phyloP scores from a whole-genome alignment of 78 protist genomes.

The Dictyostelium purpureum region DNA sequence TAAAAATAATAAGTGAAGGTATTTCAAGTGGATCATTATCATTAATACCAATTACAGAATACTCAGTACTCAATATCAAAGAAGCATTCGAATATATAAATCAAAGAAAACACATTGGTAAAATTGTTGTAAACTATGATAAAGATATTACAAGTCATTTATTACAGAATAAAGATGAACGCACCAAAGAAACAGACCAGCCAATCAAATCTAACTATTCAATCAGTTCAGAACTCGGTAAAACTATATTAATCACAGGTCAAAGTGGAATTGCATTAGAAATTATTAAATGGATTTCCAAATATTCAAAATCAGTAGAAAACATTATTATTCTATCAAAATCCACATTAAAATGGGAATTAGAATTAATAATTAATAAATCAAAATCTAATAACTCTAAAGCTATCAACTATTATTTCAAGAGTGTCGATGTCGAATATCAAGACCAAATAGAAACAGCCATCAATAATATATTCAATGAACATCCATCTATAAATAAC shows the following conservation, averaged over 20 bases:
- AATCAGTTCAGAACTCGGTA: too few relatives aligned
- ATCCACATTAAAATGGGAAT: constrained; percentile 42
- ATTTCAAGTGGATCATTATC: constrained; percentile 1
- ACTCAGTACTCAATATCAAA: not conserved
- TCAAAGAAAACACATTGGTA: constrained; percentile 48
- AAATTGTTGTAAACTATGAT: constrained; percentile 17
- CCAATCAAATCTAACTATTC: too few relatives aligned
- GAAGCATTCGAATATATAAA: constrained; percentile 1
- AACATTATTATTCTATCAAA: constrained; percentile 1
- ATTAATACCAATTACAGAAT: constrained; percentile 9
- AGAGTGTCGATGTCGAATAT: constrained; percentile 23
- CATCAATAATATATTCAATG: not conserved
- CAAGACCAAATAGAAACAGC: not conserved
- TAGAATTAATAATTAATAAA: constrained; percentile 8
- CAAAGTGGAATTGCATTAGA: not conserved
- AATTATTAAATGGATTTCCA: not conserved
- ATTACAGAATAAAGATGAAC: too few relatives aligned
- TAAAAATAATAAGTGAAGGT: not conserved
- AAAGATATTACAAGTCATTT: too few relatives aligned
- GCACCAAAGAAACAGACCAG: too few relatives aligned
- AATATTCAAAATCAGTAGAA: not conserved
- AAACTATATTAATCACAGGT: not conserved
- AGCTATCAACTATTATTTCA: not conserved
- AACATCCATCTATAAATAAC: not conserved
- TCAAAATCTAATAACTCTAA: not conserved